Evolutionary conservation across 805 yeast species (phyloP), one percentile per base, ranked within the genome.

Genomic region (Wickerhamomyces bovis): DNA sequence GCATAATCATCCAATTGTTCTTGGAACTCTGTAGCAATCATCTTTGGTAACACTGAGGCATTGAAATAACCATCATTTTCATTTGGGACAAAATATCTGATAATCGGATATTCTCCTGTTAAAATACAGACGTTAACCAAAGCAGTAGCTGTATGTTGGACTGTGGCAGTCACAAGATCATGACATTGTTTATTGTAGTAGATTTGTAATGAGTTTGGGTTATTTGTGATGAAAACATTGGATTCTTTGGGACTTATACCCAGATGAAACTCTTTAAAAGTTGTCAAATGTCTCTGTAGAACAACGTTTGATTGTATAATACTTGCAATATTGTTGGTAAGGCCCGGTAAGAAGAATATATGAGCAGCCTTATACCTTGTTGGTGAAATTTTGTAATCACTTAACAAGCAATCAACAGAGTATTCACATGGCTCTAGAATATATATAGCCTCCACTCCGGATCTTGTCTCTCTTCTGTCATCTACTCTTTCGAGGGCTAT

Each of bases 61-160:
- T 75, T 73, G 53, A 78, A 75, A 26, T 68, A 62, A 10, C 73
- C 70, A 35, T 77, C 68, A 56, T 60, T 62, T 16, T 75, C 69
- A 38, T 76, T 76, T 6, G 82, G 75, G 9, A 78, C 71, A 59
- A 80, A 83, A 65, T 79, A 87, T 54, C 99, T 73, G 19, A 94
- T 78, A 39, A 85, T 76, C 2, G 99, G 99, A 55, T 85, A 87
- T 59, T 90, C 97, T 13, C 95, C 95, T 1, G 94, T 80, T 10
- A 85, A 60, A 8, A 85, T 77, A 70, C 95, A 86, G 21, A 88
- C 56, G 53, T 83, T 79, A 26, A 89, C 79, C 53, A 94, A 69
- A 20, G 88, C 64, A 36, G 76, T 68, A 1, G 92, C 88, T 0
- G 85, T 78, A 44, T 65, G 65, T 18, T 73, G 68, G 15, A 88